Evolutionary conservation across 75 land plant genomes (phyloP).

Genomic region (Pinus albicaulis): DNA sequence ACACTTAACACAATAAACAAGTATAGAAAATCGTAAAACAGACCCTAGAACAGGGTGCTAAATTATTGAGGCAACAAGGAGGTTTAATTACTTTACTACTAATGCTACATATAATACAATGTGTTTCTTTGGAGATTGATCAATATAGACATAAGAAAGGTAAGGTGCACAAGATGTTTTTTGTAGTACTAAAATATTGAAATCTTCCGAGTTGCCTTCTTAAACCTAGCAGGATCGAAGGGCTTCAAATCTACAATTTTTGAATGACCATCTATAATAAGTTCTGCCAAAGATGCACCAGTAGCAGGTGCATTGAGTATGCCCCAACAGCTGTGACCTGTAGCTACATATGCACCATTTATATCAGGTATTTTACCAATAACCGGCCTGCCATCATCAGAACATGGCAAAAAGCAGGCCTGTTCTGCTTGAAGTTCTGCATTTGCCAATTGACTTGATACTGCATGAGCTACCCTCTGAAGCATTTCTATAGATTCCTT

Average conservation of each 20-base stretch:
- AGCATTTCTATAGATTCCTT: constrained; percentile 64
- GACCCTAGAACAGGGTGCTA: neutral
- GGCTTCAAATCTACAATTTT: constrained; percentile 57
- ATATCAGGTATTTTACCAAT: constrained; percentile 80
- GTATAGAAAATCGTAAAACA: neutral
- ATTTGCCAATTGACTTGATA: constrained; percentile 65
- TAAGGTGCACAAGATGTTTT: neutral
- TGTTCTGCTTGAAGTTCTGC: constrained; percentile 72
- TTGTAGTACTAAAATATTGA: neutral
- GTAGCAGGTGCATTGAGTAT: constrained; percentile 94
- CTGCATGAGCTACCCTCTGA: constrained; percentile 52
- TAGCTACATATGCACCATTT: constrained; percentile 75
- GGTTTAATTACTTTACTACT: neutral
- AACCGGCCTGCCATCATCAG: constrained; percentile 68
- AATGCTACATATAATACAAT: neutral
- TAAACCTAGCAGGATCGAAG: constrained; percentile 76
- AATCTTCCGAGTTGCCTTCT: neutral
- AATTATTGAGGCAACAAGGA: neutral
- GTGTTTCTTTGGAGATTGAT: neutral
- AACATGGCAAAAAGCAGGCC: constrained; percentile 88
- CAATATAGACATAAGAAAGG: neutral
- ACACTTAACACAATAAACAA: neutral
- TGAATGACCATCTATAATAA: constrained; percentile 66
- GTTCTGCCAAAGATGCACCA: constrained; percentile 84
- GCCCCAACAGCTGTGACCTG: constrained; percentile 97